Percentiles rank a stretch among this genome's conserved stretches.
These are phyloP conservation scores for Entrophospora sp. DNA, from an alignment of 192 early-diverging fungal species.

Conservation along the genomic window DNA sequence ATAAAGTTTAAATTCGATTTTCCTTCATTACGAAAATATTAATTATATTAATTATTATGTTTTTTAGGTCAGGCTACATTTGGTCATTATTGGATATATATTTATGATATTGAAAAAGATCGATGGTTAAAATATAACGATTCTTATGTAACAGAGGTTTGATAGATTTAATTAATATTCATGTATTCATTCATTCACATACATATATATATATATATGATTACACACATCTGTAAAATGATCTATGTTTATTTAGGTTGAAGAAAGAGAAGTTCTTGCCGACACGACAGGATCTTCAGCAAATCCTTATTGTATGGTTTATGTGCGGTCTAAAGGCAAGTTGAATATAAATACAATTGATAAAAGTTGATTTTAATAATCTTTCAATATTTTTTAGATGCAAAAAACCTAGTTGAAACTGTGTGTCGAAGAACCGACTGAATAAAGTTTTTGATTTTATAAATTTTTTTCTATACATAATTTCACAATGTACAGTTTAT, in stretches of 20 bases:
- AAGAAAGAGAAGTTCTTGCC: conserved; percentile 45
- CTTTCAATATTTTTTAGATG: neutral
- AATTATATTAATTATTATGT: too few species aligned
- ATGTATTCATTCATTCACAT: neutral
- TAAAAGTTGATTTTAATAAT: neutral
- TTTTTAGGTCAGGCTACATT: conserved; percentile 43
- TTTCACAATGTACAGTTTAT: too few species aligned
- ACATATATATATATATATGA: neutral
- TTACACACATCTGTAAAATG: neutral
- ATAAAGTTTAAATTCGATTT: neutral
- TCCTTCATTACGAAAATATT: neutral
- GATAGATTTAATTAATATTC: too few species aligned
- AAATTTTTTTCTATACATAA: too few species aligned
- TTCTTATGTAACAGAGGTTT: conserved; percentile 50
- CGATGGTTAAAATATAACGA: conserved; percentile 75
- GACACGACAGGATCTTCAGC: conserved; percentile 44
- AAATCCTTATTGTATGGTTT: conserved; percentile 69
- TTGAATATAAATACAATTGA: neutral
- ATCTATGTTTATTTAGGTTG: conserved; percentile 26
- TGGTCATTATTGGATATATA: conserved; percentile 78
- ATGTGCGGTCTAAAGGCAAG: conserved; percentile 38
- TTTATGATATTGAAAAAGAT: conserved; percentile 43
- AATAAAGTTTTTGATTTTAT: too few species aligned
- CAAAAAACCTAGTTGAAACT: neutral
- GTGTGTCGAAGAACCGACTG: neutral